A percentile compares a stretch with the other conserved stretches of the same genome.
Conservation (phyloP, 2,329 filamentous ascomycete genomes). For the Sporothrix dimorphospora region DNA sequence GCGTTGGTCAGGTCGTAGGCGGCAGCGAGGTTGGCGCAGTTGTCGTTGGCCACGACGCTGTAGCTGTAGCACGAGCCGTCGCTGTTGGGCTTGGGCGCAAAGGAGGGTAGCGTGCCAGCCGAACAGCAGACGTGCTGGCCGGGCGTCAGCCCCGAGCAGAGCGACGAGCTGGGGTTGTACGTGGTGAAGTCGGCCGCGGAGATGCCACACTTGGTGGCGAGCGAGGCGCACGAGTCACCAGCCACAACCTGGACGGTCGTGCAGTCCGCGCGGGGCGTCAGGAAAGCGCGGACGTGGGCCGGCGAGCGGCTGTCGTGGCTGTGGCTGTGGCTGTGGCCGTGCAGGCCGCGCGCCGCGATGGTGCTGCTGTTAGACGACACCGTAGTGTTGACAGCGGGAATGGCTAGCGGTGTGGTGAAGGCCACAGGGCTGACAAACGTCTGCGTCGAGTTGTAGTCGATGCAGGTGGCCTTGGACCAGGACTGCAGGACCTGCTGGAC, state of each 20-base stretch:
- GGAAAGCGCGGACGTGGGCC: not conserved
- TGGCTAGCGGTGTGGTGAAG: not conserved
- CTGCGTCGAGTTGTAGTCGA: conserved; percentile 34
- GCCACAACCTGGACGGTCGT: conserved; percentile 22
- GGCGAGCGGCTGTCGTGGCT: not conserved
- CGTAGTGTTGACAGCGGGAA: not conserved
- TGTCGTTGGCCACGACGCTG: conserved; percentile 40
- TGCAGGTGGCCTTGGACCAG: conserved; percentile 39
- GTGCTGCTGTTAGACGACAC: not conserved
- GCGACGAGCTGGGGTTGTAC: conserved; percentile 36
- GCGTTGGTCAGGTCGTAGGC: conserved; percentile 19
- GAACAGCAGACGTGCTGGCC: conserved; percentile 46
- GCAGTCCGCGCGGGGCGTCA: conserved; percentile 18
- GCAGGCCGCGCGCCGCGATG: not conserved
- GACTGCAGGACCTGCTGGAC: conserved; percentile 40
- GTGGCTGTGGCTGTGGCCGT: not conserved
- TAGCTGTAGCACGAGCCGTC: conserved; percentile 45
- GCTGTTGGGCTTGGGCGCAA: conserved; percentile 40
- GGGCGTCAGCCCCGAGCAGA: conserved; percentile 42
- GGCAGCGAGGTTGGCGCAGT: conserved; percentile 41
- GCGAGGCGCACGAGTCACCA: conserved; percentile 25
- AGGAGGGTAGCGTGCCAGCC: conserved; percentile 42
- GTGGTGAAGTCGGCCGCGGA: conserved; percentile 34
- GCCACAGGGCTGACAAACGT: conserved; percentile 13
- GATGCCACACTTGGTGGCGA: conserved; percentile 32